Conservation (phyloP, 176 grass and related monocot species). For the Zizania latifolia region DNA sequence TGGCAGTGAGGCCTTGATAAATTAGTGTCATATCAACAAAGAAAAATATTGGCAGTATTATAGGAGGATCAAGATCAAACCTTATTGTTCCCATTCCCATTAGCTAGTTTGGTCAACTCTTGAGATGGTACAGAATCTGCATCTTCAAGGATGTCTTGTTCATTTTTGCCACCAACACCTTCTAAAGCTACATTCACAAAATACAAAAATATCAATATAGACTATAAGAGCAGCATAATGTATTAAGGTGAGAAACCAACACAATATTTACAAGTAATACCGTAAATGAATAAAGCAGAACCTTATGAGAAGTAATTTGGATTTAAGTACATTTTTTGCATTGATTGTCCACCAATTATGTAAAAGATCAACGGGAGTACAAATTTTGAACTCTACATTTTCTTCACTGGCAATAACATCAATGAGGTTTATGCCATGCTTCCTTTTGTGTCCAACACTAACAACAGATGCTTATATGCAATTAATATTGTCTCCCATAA, state of each 20-base stretch:
- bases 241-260: background rate
- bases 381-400: background rate
- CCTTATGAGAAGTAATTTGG: background rate
- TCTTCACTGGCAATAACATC: background rate
- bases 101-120: conserved; percentile 38
- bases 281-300: background rate
- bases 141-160: conserved; percentile 40
- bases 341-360: background rate
- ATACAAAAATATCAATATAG: background rate
- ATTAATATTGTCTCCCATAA: no score
- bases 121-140: conserved; percentile 31
- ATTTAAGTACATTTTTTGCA: background rate
- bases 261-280: background rate
- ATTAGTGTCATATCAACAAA: conserved; percentile 3
- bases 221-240: background rate
- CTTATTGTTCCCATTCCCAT: conserved; percentile 46
- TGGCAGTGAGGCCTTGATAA: conserved; percentile 1
- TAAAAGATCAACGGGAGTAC: background rate
- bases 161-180: conserved; percentile 34
- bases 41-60: background rate
- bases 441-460: background rate
- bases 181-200: conserved; percentile 33
- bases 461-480: background rate
- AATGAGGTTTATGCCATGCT: background rate
- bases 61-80: conserved; percentile 27